phyloP scores from a whole-genome alignment of 2,329 filamentous ascomycete genomes.

The Blastomyces silverae region DNA sequence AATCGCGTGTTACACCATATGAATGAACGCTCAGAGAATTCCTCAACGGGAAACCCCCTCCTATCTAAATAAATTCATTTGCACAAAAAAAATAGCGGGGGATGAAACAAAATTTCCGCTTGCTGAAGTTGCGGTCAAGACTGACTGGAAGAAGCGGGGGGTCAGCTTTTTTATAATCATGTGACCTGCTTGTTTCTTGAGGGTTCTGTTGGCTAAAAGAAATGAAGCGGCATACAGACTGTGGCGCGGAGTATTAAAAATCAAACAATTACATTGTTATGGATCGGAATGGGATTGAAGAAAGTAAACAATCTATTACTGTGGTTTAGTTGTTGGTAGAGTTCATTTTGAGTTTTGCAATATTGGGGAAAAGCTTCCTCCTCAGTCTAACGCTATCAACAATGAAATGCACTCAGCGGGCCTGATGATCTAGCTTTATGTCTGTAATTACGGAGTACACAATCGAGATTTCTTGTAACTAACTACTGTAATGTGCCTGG shows the following conservation, averaged over 20 bases:
- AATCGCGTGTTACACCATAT: background rate
- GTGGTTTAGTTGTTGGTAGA: too few relatives aligned
- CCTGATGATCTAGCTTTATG: background rate
- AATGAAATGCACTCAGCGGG: background rate
- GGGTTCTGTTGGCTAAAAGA: background rate
- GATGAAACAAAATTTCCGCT: background rate
- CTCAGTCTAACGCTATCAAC: too few relatives aligned
- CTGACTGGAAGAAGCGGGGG: too few relatives aligned
- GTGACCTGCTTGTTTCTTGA: background rate
- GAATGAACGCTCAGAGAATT: background rate
- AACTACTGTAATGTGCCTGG: background rate
- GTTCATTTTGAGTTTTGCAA: too few relatives aligned
- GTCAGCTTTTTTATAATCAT: background rate
- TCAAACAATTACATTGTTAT: background rate
- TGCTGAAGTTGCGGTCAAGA: slow-evolving; percentile 6
- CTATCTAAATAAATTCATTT: background rate
- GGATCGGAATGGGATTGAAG: background rate
- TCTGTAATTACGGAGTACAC: background rate
- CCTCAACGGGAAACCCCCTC: too few relatives aligned
- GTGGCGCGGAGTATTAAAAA: background rate
- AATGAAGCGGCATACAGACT: background rate
- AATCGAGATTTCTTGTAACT: background rate
- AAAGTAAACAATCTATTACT: too few relatives aligned
- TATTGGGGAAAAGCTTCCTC: too few relatives aligned
- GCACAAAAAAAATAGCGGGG: background rate